Evolutionary conservation across 176 grass and related monocot genomes (phyloP).

Genomic region (Raddia guianensis): DNA sequence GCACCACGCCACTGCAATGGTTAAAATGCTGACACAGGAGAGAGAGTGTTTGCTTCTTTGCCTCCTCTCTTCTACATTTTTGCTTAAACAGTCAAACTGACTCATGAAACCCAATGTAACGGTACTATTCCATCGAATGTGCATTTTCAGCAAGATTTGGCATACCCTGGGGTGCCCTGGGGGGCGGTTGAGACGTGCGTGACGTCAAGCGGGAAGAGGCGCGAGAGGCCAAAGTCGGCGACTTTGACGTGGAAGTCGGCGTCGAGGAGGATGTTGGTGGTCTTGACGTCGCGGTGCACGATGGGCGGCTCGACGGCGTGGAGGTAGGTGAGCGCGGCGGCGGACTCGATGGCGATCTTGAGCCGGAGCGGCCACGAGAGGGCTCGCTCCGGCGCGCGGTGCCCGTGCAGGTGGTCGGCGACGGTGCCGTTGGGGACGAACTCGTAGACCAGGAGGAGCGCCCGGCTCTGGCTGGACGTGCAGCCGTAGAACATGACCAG

Average conservation of each 20-base stretch:
- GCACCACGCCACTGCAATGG: background rate
- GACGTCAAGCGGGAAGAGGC: conserved; percentile 78
- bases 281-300: conserved; percentile 94
- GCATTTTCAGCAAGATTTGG: background rate
- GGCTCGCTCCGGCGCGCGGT: conserved; percentile 49
- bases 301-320: conserved; percentile 80
- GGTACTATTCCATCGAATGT: background rate
- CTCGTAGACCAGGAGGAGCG: conserved; percentile 93
- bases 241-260: conserved; percentile 83
- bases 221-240: conserved; percentile 90
- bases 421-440: conserved; percentile 84
- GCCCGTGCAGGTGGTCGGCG: conserved; percentile 87
- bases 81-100: background rate
- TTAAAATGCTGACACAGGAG: background rate
- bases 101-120: background rate
- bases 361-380: conserved; percentile 85
- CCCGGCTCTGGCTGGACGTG: conserved; percentile 75
- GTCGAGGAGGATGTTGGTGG: conserved; percentile 88
- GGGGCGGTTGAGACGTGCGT: conserved; percentile 90
- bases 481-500: conserved; percentile 90
- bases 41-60: background rate
- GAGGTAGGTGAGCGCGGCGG: conserved; percentile 77
- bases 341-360: conserved; percentile 75
- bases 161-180: conserved; percentile 91
- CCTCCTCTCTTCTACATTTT: background rate